A percentile compares a stretch with the other conserved stretches of the same genome.
Evolutionary conservation across 441 rosid genomes (phyloP).

Genomic region (Iberis amara): DNA sequence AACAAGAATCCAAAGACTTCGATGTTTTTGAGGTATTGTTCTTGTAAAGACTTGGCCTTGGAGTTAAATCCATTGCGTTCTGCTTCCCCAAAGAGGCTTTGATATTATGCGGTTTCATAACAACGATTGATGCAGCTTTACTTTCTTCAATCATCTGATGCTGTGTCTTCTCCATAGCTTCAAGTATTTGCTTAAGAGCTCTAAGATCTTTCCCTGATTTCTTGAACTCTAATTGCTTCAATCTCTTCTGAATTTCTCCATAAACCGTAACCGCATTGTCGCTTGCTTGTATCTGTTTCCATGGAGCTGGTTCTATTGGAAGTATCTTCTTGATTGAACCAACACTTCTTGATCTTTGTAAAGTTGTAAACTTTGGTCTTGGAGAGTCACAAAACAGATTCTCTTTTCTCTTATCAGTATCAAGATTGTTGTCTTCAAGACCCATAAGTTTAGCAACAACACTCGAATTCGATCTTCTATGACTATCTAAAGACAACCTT

Average conservation of each 20-base stretch:
- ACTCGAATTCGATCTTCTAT: constrained; percentile 42
- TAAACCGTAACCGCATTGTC: constrained; percentile 47
- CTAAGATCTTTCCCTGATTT: constrained; percentile 81
- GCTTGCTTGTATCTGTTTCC: constrained; percentile 47
- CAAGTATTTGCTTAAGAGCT: constrained; percentile 88
- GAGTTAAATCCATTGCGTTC: constrained; percentile 41
- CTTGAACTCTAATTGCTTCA: constrained; percentile 70
- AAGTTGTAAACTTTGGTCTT: constrained; percentile 34
- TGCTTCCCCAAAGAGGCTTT: constrained; percentile 37
- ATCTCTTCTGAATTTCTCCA: constrained; percentile 77
- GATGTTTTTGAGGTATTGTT: constrained; percentile 30
- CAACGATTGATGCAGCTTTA: constrained; percentile 44
- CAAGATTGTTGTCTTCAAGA: constrained; percentile 45
- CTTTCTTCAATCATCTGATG: constrained; percentile 34
- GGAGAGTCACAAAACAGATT: constrained; percentile 43
- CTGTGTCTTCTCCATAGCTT: constrained; percentile 75
- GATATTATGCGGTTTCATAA: constrained; percentile 36
- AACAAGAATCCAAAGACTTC: constrained; percentile 33
- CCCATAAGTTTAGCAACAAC: constrained; percentile 95
- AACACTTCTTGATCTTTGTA: constrained; percentile 38
- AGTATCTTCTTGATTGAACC: constrained; percentile 45
- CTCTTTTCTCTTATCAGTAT: constrained; percentile 33
- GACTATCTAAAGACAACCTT: constrained; percentile 80
- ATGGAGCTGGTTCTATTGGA: constrained; percentile 71
- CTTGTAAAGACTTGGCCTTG: constrained; percentile 37